Conservation (phyloP, 306 rosid species). For the Quercus gilva region DNA sequence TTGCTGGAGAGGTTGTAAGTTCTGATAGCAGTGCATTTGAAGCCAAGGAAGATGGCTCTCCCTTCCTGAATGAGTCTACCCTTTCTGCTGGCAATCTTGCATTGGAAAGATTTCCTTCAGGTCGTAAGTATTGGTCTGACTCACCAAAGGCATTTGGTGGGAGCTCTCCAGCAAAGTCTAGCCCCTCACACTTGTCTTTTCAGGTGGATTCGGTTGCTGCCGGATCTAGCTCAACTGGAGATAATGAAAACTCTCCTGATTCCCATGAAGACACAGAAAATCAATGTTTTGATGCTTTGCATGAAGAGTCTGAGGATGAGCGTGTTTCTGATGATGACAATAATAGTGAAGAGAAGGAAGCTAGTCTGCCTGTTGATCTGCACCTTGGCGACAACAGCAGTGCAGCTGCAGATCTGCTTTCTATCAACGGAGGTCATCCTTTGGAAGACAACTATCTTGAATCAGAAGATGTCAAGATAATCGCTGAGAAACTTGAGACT, state of each 20-base stretch:
- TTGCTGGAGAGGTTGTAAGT: conserved; percentile 31
- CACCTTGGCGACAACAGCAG: conserved; percentile 20
- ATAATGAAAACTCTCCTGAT: conserved; percentile 22
- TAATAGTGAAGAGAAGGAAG: conserved; percentile 29
- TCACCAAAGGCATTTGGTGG: conserved; percentile 67
- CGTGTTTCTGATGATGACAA: not conserved
- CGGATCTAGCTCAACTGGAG: conserved; percentile 15
- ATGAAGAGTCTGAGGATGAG: conserved; percentile 17
- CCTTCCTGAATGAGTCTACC: conserved; percentile 25
- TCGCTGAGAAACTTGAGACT: conserved; percentile 42
- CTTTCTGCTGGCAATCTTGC: conserved; percentile 44
- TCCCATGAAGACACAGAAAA: not conserved
- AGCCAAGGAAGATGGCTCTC: conserved; percentile 39
- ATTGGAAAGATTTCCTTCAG: conserved; percentile 78
- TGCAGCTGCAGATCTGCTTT: conserved; percentile 19
- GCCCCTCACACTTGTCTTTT: conserved; percentile 45
- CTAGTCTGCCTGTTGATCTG: conserved; percentile 19
- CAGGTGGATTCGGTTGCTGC: conserved; percentile 17
- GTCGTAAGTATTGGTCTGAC: conserved; percentile 90
- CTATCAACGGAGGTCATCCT: conserved; percentile 24
- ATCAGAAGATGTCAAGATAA: conserved; percentile 30
- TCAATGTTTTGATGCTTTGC: conserved; percentile 24
- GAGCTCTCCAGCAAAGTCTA: conserved; percentile 46
- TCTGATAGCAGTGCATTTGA: conserved; percentile 35
- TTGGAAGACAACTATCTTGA: conserved; percentile 25